Conservation (phyloP, 345 rosid species). For the Syzygium aqueum region DNA sequence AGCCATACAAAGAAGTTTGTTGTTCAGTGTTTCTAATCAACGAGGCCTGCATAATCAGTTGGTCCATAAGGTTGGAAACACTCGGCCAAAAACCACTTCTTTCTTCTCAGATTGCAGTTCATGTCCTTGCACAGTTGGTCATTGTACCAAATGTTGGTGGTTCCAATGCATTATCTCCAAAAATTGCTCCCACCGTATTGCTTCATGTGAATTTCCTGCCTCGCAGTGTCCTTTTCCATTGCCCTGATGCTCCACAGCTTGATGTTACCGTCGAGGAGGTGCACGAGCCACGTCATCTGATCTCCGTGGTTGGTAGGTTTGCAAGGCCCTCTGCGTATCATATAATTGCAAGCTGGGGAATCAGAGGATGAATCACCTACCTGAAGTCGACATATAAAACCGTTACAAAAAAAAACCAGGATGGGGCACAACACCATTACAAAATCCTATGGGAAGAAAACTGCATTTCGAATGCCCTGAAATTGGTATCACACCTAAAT, state of each 20-base stretch:
- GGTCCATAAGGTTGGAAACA: conserved; percentile 23
- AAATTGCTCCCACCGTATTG: conserved; percentile 2
- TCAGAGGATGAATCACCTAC: conserved; percentile 17
- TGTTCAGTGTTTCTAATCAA: background rate
- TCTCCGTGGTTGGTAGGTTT: conserved; percentile 5
- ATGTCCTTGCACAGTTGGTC: conserved; percentile 25
- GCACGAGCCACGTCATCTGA: conserved; percentile 16
- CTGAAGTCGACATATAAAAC: background rate
- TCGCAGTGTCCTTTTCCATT: conserved; percentile 16
- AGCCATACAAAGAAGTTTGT: no score
- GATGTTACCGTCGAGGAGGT: conserved; percentile 12
- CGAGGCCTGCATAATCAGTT: conserved; percentile 6
- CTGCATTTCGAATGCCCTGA: background rate
- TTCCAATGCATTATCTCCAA: conserved; percentile 10
- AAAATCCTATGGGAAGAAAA: background rate
- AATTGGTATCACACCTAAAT: background rate
- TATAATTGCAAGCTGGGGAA: conserved; percentile 12
- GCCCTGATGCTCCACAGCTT: conserved; percentile 10
- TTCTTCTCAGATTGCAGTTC: conserved; percentile 14
- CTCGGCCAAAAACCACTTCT: conserved; percentile 19
- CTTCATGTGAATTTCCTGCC: conserved; percentile 16
- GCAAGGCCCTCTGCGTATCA: conserved; percentile 12
- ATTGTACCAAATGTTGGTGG: conserved; percentile 15
- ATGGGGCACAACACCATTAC: background rate
- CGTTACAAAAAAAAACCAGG: background rate